Evolutionary conservation across 139 green algal genomes (phyloP).

Genomic region (Closterium sp.): DNA sequence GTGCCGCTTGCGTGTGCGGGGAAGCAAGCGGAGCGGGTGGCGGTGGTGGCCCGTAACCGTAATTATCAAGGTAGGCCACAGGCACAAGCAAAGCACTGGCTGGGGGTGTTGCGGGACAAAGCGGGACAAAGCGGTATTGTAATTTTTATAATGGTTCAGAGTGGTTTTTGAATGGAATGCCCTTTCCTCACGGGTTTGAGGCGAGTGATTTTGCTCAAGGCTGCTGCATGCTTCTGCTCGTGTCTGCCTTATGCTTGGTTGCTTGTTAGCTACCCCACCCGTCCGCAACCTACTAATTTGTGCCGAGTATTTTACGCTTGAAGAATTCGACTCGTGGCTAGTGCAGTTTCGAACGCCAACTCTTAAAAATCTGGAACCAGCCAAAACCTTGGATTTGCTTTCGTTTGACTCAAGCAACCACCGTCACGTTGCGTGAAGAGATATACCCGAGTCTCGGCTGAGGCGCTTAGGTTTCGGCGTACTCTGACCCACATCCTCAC

Average conservation of each 20-base stretch:
- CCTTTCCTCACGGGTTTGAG: not conserved
- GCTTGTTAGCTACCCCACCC: not conserved
- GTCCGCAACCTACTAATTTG: not conserved
- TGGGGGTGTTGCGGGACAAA: no score
- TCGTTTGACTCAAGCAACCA: not conserved
- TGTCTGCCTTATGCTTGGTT: not conserved
- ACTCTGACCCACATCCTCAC: not conserved
- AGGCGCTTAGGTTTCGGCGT: not conserved
- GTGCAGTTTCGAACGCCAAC: not conserved
- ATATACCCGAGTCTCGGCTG: not conserved
- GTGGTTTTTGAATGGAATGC: no score
- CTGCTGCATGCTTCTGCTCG: not conserved
- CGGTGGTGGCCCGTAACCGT: not conserved
- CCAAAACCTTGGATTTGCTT: not conserved
- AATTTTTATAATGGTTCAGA: no score
- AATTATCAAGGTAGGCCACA: no score
- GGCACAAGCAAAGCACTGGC: no score
- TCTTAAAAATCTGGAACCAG: not conserved
- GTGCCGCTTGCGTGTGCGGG: not conserved
- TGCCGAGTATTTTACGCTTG: not conserved
- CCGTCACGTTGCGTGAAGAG: not conserved
- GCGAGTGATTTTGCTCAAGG: not conserved
- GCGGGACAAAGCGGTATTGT: no score
- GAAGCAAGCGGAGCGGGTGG: not conserved
- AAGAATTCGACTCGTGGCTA: not conserved